Percentiles rank a stretch among this genome's conserved stretches.
These are phyloP conservation scores for Saccharum officinarum DNA, from an alignment of 176 grass and related monocot genomes.

Conservation along the genomic window DNA sequence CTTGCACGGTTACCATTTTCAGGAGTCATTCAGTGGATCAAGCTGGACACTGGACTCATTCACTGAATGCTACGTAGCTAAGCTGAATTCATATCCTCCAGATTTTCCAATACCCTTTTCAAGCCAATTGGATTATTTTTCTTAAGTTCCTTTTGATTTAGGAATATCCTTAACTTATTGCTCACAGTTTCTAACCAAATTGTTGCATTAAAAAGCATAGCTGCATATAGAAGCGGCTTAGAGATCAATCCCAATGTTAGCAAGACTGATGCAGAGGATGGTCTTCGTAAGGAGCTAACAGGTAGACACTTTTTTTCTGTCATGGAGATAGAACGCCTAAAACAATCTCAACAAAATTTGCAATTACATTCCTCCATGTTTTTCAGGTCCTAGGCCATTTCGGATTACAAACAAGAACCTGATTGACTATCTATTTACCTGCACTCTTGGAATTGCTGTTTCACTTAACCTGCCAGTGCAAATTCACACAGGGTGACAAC, in stretches of 20 bases:
- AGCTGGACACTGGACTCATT: conserved; percentile 82
- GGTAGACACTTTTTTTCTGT: conserved; percentile 40
- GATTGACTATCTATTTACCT: conserved; percentile 90
- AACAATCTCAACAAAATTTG: background rate
- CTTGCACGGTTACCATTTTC: conserved; percentile 26
- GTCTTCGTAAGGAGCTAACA: conserved; percentile 66
- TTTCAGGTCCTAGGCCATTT: conserved; percentile 80
- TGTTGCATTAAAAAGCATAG: conserved; percentile 91
- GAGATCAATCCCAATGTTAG: conserved; percentile 75
- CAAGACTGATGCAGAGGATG: conserved; percentile 79
- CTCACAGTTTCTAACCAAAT: conserved; percentile 69
- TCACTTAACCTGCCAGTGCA: conserved; percentile 72
- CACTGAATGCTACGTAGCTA: conserved; percentile 60
- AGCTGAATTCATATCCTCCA: conserved; percentile 95
- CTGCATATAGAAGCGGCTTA: conserved; percentile 90
- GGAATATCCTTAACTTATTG: conserved; percentile 51
- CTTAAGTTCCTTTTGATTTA: conserved; percentile 18
- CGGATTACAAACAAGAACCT: conserved; percentile 87
- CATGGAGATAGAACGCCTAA: background rate
- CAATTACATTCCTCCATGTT: conserved; percentile 10
- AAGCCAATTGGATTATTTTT: background rate
- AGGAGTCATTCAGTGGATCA: conserved; percentile 67
- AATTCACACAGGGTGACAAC: conserved; percentile 90
- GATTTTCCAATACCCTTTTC: conserved; percentile 14
- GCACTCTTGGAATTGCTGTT: conserved; percentile 69